Evolutionary conservation across 2,329 filamentous ascomycete genomes (phyloP).

Genomic region (Pestalotiopsis sp.): DNA sequence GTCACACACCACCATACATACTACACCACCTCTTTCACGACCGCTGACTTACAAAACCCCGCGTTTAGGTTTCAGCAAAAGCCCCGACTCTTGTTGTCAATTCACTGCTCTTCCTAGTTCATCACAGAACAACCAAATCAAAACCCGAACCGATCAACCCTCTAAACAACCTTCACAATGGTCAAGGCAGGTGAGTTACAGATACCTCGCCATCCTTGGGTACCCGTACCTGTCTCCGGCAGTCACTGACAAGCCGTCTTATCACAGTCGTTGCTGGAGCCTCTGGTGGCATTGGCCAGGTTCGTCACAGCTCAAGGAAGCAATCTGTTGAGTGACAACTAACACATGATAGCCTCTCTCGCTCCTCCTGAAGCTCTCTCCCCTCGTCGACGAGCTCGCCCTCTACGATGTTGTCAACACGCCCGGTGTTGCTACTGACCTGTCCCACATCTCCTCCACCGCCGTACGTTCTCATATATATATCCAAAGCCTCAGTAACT

Average conservation of each 20-base stretch:
- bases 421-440: slow-evolving; percentile 91
- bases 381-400: slow-evolving; percentile 86
- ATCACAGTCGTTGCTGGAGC: slow-evolving; percentile 79
- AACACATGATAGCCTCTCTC: slow-evolving; percentile 74
- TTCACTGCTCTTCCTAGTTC: background rate
- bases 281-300: slow-evolving; percentile 95
- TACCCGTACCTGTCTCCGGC: background rate
- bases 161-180: slow-evolving; percentile 36
- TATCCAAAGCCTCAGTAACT: background rate
- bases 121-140: background rate
- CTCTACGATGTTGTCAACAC: slow-evolving; percentile 99
- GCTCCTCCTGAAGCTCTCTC: slow-evolving; percentile 89
- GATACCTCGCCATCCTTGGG: background rate
- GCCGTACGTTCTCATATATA: slow-evolving; percentile 60
- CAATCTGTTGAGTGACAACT: background rate
- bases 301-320: slow-evolving; percentile 43
- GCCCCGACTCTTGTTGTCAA: slow-evolving; percentile 1
- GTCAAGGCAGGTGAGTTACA: slow-evolving; percentile 56
- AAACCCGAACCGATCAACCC: slow-evolving; percentile 1
- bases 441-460: slow-evolving; percentile 93
- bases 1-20: background rate
- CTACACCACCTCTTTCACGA: background rate
- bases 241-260: background rate
- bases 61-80: slow-evolving; percentile 5
- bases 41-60: slow-evolving; percentile 5